Base-by-base conservation (phyloP, 495 filamentous ascomycete species). In the Acidomyces sp. region DNA sequence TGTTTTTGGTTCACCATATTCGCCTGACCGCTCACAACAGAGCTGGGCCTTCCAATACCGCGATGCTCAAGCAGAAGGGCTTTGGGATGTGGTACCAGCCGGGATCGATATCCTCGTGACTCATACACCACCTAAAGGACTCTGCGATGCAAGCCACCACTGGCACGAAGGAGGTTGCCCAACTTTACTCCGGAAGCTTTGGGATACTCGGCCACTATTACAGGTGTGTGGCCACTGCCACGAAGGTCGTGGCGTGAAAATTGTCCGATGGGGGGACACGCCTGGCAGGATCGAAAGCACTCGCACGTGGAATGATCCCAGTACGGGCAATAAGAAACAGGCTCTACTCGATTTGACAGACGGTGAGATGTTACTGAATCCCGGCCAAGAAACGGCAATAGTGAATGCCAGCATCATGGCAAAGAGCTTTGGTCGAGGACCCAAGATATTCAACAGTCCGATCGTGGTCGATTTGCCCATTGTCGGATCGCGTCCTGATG, bases 381-480 rank as follows among this genome's bases (percentile, higher is more conserved):
- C 4, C 10, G 37, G 78, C 49, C 67, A 58, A 41, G 84, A 87
- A 61, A 86, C 80, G 6, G 84, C 77, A 53, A 61, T 90, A 37
- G 68, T 86, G 49, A 88, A 87, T 60, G 78, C 79, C 23, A 74
- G 81, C 13, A 77, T 86, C 45, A 66, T 79, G 65, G 70, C 74
- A 7, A 74, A 64, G 2, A 78, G 69, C 50, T 80, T 73, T 63
- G 68, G 65, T 12, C 56, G 55, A 1, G 62, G 58, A 1, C 65
- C 64, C 22, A 79, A 77, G 53, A 64, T 51, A 39, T 74, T 80
- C 58, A 75, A 83, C 59, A 78, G 82, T 49, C 76, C 82, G 6
- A 78, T 88, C 39, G 74, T 87, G 6, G 75, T 88, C 18, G 80
- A 92, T 54, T 57, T 87, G 22, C n/a, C n/a, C n/a, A n/a, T n/a